Evolutionary conservation across 768 basidiomycete species (phyloP).

Genomic region (Russula sp.): DNA sequence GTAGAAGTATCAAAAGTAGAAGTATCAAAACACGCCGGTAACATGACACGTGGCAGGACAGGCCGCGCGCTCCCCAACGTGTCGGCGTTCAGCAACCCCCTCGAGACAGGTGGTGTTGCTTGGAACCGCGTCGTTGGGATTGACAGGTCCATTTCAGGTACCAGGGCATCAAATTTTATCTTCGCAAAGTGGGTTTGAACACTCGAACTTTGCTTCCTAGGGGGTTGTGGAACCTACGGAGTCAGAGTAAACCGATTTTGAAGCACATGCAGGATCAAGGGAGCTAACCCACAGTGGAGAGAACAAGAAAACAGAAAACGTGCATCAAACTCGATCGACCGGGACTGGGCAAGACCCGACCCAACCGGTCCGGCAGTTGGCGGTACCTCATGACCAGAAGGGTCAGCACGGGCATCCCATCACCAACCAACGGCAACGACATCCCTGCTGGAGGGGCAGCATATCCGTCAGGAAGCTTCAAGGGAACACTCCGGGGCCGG

Average conservation of each 20-base stretch:
- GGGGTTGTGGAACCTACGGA: background rate
- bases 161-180: slow-evolving; percentile 8
- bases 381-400: slow-evolving; percentile 4
- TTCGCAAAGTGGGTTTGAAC: background rate
- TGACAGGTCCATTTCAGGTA: slow-evolving; percentile 16
- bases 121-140: slow-evolving; percentile 1
- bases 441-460: slow-evolving; percentile 6
- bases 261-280: background rate
- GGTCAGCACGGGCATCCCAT: slow-evolving; percentile 6
- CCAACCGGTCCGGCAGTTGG: slow-evolving; percentile 6
- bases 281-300: background rate
- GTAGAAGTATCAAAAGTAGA: background rate
- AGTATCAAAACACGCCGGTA: slow-evolving; percentile 5
- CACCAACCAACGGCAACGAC: slow-evolving; percentile 11
- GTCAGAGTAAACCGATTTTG: background rate
- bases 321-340: background rate
- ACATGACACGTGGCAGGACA: slow-evolving; percentile 16
- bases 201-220: background rate
- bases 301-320: background rate
- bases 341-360: background rate
- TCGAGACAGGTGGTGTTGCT: slow-evolving; percentile 11
- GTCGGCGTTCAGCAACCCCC: slow-evolving; percentile 6
- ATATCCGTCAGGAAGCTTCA: slow-evolving; percentile 1
- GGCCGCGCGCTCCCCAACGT: slow-evolving; percentile 8
- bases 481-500: background rate